Conservation (phyloP, 164 flowering plant genomes). For the Cinnamomum micranthum region DNA sequence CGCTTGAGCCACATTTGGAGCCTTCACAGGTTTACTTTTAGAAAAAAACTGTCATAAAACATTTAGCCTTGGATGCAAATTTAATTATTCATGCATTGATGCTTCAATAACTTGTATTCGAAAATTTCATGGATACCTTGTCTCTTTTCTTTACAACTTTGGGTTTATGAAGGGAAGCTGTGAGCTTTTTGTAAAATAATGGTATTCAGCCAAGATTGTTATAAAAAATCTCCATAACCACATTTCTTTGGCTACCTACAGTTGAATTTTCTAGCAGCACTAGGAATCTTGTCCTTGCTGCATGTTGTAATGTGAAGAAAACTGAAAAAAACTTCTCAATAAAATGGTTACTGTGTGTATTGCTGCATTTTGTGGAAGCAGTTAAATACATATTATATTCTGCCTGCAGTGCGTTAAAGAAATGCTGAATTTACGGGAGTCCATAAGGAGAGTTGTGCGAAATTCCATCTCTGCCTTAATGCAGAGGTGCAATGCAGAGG, state of each 20-base stretch:
- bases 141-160: not conserved
- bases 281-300: not conserved
- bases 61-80: not conserved
- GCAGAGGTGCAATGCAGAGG: no score
- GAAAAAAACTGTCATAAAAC: not conserved
- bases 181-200: not conserved
- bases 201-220: not conserved
- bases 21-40: constrained; percentile 32
- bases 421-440: no score
- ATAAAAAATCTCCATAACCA: not conserved
- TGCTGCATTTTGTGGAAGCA: not conserved
- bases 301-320: not conserved
- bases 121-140: not conserved
- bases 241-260: not conserved
- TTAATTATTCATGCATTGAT: no score
- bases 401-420: no score
- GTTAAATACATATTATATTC: no score
- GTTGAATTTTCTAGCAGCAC: not conserved
- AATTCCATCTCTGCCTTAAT: no score
- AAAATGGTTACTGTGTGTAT: not conserved
- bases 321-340: no score
- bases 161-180: not conserved
- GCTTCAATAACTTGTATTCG: not conserved
- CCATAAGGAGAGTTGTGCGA: no score
- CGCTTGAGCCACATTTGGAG: constrained; percentile 22